Evolutionary conservation across 441 rosid genomes (phyloP).

Genomic region (Eutrema salsugineum): DNA sequence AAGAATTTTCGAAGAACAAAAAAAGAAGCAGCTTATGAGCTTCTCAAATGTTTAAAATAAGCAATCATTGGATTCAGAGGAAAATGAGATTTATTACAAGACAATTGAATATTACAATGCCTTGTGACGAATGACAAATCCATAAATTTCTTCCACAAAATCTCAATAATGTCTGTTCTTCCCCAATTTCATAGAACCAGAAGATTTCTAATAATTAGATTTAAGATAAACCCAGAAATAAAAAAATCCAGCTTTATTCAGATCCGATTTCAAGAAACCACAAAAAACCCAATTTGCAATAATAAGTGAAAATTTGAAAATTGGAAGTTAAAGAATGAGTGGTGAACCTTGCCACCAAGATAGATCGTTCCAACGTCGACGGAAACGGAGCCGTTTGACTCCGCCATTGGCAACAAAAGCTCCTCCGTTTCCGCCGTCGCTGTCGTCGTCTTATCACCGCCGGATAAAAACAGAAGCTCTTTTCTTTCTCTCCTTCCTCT

Average conservation of each 20-base stretch:
- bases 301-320: not conserved
- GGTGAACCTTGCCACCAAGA: slow-evolving; percentile 74
- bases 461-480: not conserved
- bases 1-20: slow-evolving; percentile 16
- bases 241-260: not conserved
- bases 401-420: slow-evolving; percentile 44
- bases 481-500: not conserved
- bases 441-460: not conserved
- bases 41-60: not conserved
- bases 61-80: not conserved
- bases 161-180: not conserved
- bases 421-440: slow-evolving; percentile 26
- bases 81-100: not conserved
- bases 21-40: not conserved
- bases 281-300: not conserved
- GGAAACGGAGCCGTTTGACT: slow-evolving; percentile 60
- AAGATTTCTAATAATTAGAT: not conserved
- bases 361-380: slow-evolving; percentile 57
- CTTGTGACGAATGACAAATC: not conserved
- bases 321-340: not conserved
- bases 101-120: slow-evolving; percentile 16
- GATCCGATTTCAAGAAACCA: slow-evolving; percentile 11
- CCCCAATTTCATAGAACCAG: not conserved
- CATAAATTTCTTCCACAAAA: not conserved
- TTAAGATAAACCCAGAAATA: not conserved